Evolutionary conservation across 2,329 filamentous ascomycete genomes (phyloP), one percentile per base, ranked within the genome.

Genomic region (Alternaria atra): DNA sequence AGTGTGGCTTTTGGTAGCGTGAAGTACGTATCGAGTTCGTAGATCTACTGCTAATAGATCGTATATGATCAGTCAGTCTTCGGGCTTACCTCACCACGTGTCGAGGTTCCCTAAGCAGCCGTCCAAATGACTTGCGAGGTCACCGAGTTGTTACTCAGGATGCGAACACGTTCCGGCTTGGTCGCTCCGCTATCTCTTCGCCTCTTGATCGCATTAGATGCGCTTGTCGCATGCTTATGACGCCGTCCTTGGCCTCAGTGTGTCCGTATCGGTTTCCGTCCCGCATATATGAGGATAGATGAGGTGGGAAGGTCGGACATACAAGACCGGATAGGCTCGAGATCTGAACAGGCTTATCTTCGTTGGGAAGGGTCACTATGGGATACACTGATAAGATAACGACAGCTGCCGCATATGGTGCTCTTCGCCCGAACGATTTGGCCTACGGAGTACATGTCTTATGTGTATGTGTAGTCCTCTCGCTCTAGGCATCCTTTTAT

Each of bases 11-110:
- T 50, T 37, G 29, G 52, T 52, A 20, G 32, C 32, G 40, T 44
- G 50, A n/a, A 20, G 40, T 54, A 58, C 52, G 55, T 47, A 61
- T 47, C 30, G 44, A 43, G 52, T 30, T 50, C 50, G 30, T 44
- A 51, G 42, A 54, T 39, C 32, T 50, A 44, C 23, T 50, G 56
- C 57, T 35, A 58, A 51, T 60, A 48, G 37, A 53, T 48, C 44
- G 54, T 59, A 39, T 30, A 47, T 56, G 59, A 65, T 64, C 63
- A 67, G 60, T 57, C 53, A 62, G 58, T 59, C 53, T 56, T 60
- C 50, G 47, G 57, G 67, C 70, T 70, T 72, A 72, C 70, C 68
- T 72, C 60, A 71, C 71, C 74, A 78, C 73, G 70, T 77, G 74
- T 75, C 69, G 68, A 67, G 62, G 60, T 55, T 58, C 66, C 60